Evolutionary conservation across 2,329 filamentous ascomycete genomes (phyloP), one percentile per base, ranked within the genome.

Genomic region (Pseudocercospora macadamiae): DNA sequence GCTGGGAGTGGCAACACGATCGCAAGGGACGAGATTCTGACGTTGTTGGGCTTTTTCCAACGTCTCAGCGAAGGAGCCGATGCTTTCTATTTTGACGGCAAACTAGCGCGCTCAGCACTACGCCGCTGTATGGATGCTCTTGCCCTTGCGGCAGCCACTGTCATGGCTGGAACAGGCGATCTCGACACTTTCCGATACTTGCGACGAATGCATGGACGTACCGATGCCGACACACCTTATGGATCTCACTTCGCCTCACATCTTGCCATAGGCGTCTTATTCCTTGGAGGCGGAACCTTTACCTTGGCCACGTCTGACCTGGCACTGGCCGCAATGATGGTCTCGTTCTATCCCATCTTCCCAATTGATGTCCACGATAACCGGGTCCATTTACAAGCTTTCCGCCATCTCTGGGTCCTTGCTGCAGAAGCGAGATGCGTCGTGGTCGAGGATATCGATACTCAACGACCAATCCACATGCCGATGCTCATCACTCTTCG

Each of bases 91-190:
- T 97, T 96, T 71, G 96, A 99, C 70, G 87, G 89, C 42, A 91
- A 90, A 69, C 82, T 97, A 14, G 86, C 93, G 2, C 84, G 91
- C 30, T 89, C 89, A 54, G 93, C 93, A 6, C 88, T 93, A 1
- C 85, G 91, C 34, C 96, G 96, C 79, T 97, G 95, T 69, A 91
- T 97, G 69, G 93, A 97, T 70, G 81, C 96, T 2, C 77, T 97
- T 9, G 91, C 91, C 0, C 79, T 99, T 4, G 89, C 92, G 4
- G 86, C 86, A 19, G 88, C 95, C 0, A 91, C 89, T 1, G 91
- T 97, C 52, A 97, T 97, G 93, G 92, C 96, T 4, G 95, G 95
- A 25, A 96, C 92, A 0, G 95, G 96, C 36, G 96, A 99, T 70
- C 79, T 99, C 18, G 78, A 85, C 2, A 87, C 96, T 1, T 89